phyloP scores from a whole-genome alignment of 2,329 filamentous ascomycete genomes.

The Ophiostoma ulmi region DNA sequence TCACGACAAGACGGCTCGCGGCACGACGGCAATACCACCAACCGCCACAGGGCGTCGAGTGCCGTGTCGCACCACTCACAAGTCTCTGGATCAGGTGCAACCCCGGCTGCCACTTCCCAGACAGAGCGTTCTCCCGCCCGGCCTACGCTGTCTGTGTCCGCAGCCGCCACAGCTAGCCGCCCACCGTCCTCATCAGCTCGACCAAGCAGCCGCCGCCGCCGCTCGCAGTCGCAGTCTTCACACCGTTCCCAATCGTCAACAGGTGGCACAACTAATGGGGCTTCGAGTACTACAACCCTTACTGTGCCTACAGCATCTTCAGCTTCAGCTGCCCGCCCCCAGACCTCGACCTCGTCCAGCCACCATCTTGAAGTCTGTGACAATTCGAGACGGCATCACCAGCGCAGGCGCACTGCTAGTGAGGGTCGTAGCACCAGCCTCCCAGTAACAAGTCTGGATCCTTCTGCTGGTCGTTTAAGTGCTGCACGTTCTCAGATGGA shows the following conservation, averaged over 20 bases:
- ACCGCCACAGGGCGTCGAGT: constrained; percentile 16
- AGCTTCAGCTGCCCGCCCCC: constrained; percentile 41
- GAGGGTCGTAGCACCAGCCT: constrained; percentile 51
- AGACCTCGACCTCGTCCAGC: constrained; percentile 37
- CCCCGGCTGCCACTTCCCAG: neutral
- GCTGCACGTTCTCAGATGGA: constrained; percentile 60
- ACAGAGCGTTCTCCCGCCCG: constrained; percentile 11
- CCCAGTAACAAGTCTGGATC: constrained; percentile 35
- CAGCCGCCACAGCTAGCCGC: constrained; percentile 16
- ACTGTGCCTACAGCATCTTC: constrained; percentile 5
- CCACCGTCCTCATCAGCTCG: constrained; percentile 31
- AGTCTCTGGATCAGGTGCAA: neutral
- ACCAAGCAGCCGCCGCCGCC: constrained; percentile 33
- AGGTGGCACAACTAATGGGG: constrained; percentile 29
- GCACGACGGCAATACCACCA: constrained; percentile 23
- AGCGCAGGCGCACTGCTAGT: constrained; percentile 49
- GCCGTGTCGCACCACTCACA: constrained; percentile 21
- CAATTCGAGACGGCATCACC: constrained; percentile 38
- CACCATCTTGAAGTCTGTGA: constrained; percentile 46
- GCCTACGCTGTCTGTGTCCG: constrained; percentile 13
- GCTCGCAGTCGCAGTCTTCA: constrained; percentile 35
- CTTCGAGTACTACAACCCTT: neutral
- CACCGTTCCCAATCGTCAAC: constrained; percentile 35
- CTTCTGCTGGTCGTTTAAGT: constrained; percentile 28
- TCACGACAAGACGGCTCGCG: constrained; percentile 36